Evolutionary conservation across 257 asterid species (phyloP).

Genomic region (Ocimum tenuiflorum): DNA sequence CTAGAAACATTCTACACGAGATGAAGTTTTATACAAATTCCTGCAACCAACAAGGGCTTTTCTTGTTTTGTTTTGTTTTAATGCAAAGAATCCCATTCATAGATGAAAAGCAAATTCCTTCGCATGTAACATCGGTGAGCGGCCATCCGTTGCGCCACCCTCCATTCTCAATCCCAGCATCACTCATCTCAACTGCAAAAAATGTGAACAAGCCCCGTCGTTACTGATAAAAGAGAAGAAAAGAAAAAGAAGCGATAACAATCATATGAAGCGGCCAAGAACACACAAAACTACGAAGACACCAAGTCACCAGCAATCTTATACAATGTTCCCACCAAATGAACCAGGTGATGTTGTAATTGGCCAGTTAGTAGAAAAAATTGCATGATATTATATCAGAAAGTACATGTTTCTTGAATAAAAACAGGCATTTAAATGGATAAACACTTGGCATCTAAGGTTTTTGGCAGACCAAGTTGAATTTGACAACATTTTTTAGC

Average conservation of each 20-base stretch:
- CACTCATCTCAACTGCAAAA: slow-evolving; percentile 27
- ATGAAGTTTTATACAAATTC: slow-evolving; percentile 31
- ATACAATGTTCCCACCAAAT: not conserved
- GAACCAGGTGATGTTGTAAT: not conserved
- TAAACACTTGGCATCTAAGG: not conserved
- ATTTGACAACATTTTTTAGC: not conserved
- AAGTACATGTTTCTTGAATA: not conserved
- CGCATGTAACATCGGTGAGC: slow-evolving; percentile 15
- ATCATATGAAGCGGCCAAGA: not conserved
- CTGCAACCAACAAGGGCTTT: slow-evolving; percentile 12
- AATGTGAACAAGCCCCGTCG: too few species aligned
- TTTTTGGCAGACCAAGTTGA: not conserved
- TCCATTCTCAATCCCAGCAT: slow-evolving; percentile 13
- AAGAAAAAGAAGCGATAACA: not conserved
- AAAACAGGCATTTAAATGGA: not conserved
- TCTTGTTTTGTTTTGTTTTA: too few species aligned
- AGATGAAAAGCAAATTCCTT: slow-evolving; percentile 8
- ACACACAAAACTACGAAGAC: too few species aligned
- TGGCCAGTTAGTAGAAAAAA: not conserved
- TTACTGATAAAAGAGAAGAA: too few species aligned
- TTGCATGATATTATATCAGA: not conserved
- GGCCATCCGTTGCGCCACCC: slow-evolving; percentile 26
- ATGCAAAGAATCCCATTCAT: slow-evolving; percentile 28
- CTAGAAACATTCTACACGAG: slow-evolving; percentile 28
- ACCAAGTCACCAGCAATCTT: not conserved